phyloP scores from a whole-genome alignment of 179 eudicot genomes.

The Silene vulgaris region DNA sequence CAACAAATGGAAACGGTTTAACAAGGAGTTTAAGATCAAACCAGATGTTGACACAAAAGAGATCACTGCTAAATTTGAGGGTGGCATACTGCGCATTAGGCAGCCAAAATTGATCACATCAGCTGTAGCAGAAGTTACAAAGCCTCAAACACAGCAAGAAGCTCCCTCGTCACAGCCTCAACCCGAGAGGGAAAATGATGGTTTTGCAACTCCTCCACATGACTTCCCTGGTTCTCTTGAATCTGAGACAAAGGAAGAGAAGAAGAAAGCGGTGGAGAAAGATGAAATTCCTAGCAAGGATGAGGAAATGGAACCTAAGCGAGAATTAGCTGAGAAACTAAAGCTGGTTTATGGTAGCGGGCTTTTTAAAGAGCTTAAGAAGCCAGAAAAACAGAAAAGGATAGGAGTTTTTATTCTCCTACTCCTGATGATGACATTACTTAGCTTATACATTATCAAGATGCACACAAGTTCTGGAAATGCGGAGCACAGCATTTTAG shows the following conservation, averaged over 20 bases:
- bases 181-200: constrained; percentile 7
- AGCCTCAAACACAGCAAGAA: constrained; percentile 21
- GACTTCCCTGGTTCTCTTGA: constrained; percentile 10
- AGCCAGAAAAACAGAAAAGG: constrained; percentile 30
- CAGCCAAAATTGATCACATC: constrained; percentile 55
- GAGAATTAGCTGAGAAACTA: neutral
- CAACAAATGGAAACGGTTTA: constrained; percentile 51
- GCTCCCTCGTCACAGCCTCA: constrained; percentile 17
- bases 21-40: constrained; percentile 36
- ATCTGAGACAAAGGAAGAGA: constrained; percentile 10
- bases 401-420: constrained; percentile 30
- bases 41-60: constrained; percentile 40
- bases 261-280: constrained; percentile 11
- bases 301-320: constrained; percentile 8
- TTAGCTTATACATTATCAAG: constrained; percentile 34
- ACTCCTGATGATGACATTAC: constrained; percentile 19
- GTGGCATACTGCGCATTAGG: constrained; percentile 38
- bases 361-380: constrained; percentile 32
- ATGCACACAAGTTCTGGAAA: constrained; percentile 20
- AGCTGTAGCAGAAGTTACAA: constrained; percentile 22
- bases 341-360: constrained; percentile 13
- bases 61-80: constrained; percentile 57
- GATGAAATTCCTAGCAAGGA: constrained; percentile 6
- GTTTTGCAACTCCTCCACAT: neutral
- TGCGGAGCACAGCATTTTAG: constrained; percentile 10